Evolutionary conservation across 192 early-diverging fungal species (phyloP).

Genomic region (Pilaira anomala): DNA sequence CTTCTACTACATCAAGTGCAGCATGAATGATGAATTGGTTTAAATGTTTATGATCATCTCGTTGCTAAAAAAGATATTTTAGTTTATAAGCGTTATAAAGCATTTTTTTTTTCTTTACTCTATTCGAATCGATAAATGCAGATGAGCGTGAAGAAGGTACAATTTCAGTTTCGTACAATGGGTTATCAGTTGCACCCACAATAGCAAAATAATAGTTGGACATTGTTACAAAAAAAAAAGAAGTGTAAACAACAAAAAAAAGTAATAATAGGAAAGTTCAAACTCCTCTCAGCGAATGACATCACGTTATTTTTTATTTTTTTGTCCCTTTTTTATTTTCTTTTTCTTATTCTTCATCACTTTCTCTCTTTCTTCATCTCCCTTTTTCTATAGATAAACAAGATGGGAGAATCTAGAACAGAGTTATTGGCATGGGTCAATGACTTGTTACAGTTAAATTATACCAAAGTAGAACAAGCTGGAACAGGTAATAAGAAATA

Average conservation of each 20-base stretch:
- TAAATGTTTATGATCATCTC: conserved; percentile 83
- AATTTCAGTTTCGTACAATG: conserved; percentile 94
- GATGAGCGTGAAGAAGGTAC: conserved; percentile 48
- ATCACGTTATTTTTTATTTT: background rate
- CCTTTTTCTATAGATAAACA: background rate
- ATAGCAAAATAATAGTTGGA: conserved; percentile 82
- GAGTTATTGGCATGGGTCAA: conserved; percentile 96
- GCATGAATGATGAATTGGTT: conserved; percentile 98
- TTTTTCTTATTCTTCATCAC: background rate
- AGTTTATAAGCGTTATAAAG: background rate
- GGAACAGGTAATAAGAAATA: conserved; percentile 72
- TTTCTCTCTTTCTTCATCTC: background rate
- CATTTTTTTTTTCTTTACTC: conserved; percentile 2
- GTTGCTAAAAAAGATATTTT: conserved; percentile 29
- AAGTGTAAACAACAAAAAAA: background rate
- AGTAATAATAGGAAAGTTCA: background rate
- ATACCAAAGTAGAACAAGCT: conserved; percentile 93
- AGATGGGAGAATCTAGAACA: conserved; percentile 85
- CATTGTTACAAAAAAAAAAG: background rate
- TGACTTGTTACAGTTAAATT: conserved; percentile 84
- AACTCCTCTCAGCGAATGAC: background rate
- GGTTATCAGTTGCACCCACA: conserved; percentile 92
- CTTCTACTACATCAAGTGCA: conserved; percentile 95
- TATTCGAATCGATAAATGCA: conserved; percentile 37
- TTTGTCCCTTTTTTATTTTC: background rate